phyloP scores from a whole-genome alignment of 2,329 filamentous ascomycete genomes.

The Ophiocordyceps australis region DNA sequence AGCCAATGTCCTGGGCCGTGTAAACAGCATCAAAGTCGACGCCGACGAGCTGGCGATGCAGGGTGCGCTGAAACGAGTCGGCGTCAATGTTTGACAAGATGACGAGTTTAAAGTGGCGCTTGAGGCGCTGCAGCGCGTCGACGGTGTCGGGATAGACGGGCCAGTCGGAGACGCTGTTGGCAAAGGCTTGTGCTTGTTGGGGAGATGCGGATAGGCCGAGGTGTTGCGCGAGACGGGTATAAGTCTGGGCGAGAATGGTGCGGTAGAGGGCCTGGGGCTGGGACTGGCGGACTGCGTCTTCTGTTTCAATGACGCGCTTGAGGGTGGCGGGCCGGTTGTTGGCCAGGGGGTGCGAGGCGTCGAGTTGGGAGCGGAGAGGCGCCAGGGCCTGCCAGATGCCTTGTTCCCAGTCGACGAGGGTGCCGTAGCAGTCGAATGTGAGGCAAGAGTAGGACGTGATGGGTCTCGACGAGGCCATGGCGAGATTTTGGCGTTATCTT shows the following conservation, averaged over 20 bases:
- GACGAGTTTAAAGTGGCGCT: slow-evolving; percentile 35
- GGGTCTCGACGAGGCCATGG: slow-evolving; percentile 1
- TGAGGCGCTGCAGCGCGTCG: slow-evolving; percentile 28
- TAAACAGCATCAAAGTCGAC: slow-evolving; percentile 42
- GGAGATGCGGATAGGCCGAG: slow-evolving; percentile 12
- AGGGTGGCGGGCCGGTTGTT: slow-evolving; percentile 20
- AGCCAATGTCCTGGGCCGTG: slow-evolving; percentile 53
- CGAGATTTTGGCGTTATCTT: too few relatives aligned
- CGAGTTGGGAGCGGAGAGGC: slow-evolving; percentile 24
- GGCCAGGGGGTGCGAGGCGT: slow-evolving; percentile 15
- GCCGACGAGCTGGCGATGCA: slow-evolving; percentile 20
- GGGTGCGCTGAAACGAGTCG: slow-evolving; percentile 9
- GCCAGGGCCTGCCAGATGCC: slow-evolving; percentile 38
- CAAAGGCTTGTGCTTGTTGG: slow-evolving; percentile 12
- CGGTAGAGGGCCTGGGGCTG: slow-evolving; percentile 21
- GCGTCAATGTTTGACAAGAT: slow-evolving; percentile 43
- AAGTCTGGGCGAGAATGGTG: slow-evolving; percentile 21
- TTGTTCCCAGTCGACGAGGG: slow-evolving; percentile 61
- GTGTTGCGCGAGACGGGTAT: slow-evolving; percentile 16
- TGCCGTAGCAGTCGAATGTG: slow-evolving; percentile 67
- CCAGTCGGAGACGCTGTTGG: slow-evolving; percentile 31
- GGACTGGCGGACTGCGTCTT: slow-evolving; percentile 37
- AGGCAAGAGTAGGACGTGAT: slow-evolving; percentile 22
- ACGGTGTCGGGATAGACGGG: slow-evolving; percentile 38
- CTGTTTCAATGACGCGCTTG: slow-evolving; percentile 27